A percentile compares a stretch with the other conserved stretches of the same genome.
Conservation (phyloP, 2,329 filamentous ascomycete genomes). For the Sporothrix phasma region DNA sequence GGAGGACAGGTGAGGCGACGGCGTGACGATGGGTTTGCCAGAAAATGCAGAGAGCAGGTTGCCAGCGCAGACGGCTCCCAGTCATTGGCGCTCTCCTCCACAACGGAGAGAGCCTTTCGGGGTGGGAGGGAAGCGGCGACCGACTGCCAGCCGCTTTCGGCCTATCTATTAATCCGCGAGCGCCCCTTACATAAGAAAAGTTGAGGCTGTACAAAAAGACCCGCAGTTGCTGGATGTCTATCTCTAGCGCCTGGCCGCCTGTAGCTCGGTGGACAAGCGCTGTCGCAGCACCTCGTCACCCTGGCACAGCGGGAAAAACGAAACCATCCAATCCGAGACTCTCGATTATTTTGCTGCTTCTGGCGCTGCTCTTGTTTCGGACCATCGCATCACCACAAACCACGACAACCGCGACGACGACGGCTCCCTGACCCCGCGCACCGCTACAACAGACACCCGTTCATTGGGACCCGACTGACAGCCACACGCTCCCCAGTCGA, state of each 20-base stretch:
- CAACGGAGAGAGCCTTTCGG: constrained; percentile 4
- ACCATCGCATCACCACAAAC: background rate
- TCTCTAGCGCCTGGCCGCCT: background rate
- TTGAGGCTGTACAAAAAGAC: background rate
- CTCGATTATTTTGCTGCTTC: constrained; percentile 15
- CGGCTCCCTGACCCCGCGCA: constrained; percentile 4
- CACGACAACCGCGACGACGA: constrained; percentile 5
- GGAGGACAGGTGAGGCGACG: background rate
- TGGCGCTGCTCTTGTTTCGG: background rate
- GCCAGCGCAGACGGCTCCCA: background rate
- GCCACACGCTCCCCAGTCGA: background rate
- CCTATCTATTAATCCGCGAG: constrained; percentile 15
- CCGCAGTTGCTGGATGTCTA: background rate
- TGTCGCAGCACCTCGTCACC: too few species aligned
- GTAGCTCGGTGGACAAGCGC: background rate
- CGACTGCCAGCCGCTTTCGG: constrained; percentile 8
- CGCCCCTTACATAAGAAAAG: background rate
- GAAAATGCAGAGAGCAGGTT: background rate
- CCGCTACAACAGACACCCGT: background rate
- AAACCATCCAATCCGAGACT: constrained; percentile 18
- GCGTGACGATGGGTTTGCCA: background rate
- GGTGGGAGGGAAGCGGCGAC: background rate
- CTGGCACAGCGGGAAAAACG: background rate
- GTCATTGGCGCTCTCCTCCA: constrained; percentile 9
- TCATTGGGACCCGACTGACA: background rate